Evolutionary conservation across 106 monocot genomes (phyloP).

Genomic region (Dactylorhiza incarnata): DNA sequence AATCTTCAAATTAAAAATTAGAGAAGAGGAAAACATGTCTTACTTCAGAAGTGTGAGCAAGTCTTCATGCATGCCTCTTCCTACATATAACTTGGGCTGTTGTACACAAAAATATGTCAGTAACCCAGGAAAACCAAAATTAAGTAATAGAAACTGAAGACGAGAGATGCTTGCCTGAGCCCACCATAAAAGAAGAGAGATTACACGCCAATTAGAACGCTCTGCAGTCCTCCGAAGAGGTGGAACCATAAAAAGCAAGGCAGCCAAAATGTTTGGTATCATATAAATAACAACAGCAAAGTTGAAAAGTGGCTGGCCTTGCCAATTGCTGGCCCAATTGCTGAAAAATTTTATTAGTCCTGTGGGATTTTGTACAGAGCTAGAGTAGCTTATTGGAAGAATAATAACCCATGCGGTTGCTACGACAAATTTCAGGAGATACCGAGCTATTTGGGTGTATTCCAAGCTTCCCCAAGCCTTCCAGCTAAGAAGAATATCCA

Average conservation of each 20-base stretch:
- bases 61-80: conserved; percentile 96
- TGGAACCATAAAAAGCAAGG: conserved; percentile 78
- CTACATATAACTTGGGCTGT: conserved; percentile 89
- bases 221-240: conserved; percentile 57
- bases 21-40: neutral
- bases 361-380: conserved; percentile 77
- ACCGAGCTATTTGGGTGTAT: conserved; percentile 71
- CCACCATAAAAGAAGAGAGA: conserved; percentile 86
- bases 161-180: conserved; percentile 48
- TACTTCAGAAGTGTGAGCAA: conserved; percentile 85
- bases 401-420: conserved; percentile 82
- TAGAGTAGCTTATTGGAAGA: conserved; percentile 74
- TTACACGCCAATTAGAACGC: conserved; percentile 52
- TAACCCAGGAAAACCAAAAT: neutral
- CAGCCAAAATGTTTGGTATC: conserved; percentile 84
- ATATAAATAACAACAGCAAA: conserved; percentile 82
- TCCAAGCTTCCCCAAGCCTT: conserved; percentile 93
- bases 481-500: conserved; percentile 93
- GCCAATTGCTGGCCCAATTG: conserved; percentile 70
- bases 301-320: conserved; percentile 59
- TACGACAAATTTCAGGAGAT: conserved; percentile 72
- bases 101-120: neutral
- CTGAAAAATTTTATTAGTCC: conserved; percentile 80
- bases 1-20: neutral
- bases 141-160: neutral